Evolutionary conservation across 352 stramenopile species (phyloP).

Genomic region (Pythium volutum): DNA sequence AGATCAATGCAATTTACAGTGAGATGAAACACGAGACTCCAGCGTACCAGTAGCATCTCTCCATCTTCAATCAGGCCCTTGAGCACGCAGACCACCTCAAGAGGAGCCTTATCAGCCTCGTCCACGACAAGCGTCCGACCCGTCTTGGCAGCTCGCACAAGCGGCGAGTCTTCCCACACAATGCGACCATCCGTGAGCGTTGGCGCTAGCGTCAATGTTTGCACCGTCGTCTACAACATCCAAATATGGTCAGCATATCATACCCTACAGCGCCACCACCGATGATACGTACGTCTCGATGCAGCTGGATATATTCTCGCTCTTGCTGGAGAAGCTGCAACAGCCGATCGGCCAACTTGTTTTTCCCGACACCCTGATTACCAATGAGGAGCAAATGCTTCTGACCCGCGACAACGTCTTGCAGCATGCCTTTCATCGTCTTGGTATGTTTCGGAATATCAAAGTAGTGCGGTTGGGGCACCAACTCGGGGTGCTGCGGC

Average conservation of each 20-base stretch:
- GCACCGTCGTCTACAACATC: conserved; percentile 84
- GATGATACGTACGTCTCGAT: conserved; percentile 83
- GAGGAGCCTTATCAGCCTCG: conserved; percentile 95
- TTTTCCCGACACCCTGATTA: conserved; percentile 95
- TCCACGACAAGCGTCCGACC: conserved; percentile 93
- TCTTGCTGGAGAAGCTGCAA: conserved; percentile 90
- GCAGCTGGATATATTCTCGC: conserved; percentile 96
- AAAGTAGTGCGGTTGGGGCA: conserved; percentile 88
- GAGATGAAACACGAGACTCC: neutral
- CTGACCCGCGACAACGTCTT: conserved; percentile 84
- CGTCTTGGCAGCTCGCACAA: conserved; percentile 91
- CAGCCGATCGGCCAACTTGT: conserved; percentile 92
- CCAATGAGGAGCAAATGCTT: conserved; percentile 92
- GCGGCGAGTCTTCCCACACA: conserved; percentile 91
- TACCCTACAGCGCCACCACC: neutral
- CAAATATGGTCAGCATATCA: neutral
- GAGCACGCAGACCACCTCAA: conserved; percentile 94
- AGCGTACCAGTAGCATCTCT: conserved; percentile 87
- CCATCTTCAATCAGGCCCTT: conserved; percentile 96
- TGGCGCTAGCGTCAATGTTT: conserved; percentile 90
- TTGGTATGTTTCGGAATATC: conserved; percentile 87
- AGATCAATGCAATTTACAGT: neutral
- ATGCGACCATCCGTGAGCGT: conserved; percentile 88
- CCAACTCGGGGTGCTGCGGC: conserved; percentile 63
- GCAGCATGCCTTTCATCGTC: conserved; percentile 86